Evolutionary conservation across 352 stramenopile species (phyloP).

Genomic region (Globisporangium ultimum): DNA sequence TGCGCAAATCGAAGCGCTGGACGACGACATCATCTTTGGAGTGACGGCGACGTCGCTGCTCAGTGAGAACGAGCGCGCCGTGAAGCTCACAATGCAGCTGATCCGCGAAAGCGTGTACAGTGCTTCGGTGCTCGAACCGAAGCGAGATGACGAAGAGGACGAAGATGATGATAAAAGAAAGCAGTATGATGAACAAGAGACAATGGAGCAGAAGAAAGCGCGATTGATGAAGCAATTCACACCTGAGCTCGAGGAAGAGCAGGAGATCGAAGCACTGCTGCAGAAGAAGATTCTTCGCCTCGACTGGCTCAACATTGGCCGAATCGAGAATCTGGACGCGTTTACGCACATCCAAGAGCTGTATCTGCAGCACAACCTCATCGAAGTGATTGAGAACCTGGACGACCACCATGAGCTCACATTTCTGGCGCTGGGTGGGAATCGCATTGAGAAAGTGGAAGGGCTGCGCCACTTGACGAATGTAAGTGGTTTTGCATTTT

Average conservation of each 20-base stretch:
- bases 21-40: slow-evolving; percentile 39
- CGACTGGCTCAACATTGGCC: slow-evolving; percentile 68
- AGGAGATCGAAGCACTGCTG: slow-evolving; percentile 45
- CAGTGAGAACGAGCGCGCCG: slow-evolving; percentile 29
- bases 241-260: slow-evolving; percentile 6
- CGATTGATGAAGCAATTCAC: background rate
- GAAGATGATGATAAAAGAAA: background rate
- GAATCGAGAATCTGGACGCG: slow-evolving; percentile 75
- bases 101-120: slow-evolving; percentile 47
- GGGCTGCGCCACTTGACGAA: slow-evolving; percentile 54
- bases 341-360: slow-evolving; percentile 73
- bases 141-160: slow-evolving; percentile 14
- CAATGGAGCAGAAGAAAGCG: background rate
- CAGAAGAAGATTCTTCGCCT: slow-evolving; percentile 55
- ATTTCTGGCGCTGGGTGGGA: slow-evolving; percentile 63
- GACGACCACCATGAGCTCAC: slow-evolving; percentile 52
- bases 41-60: slow-evolving; percentile 24
- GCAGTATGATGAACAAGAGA: background rate
- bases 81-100: slow-evolving; percentile 61
- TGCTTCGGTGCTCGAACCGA: slow-evolving; percentile 1
- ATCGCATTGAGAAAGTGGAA: slow-evolving; percentile 59
- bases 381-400: slow-evolving; percentile 58
- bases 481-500: slow-evolving; percentile 22
- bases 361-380: slow-evolving; percentile 76
- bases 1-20: slow-evolving; percentile 53